phyloP scores from a whole-genome alignment of 352 stramenopile genomes.

The Thalassiosira hispida region DNA sequence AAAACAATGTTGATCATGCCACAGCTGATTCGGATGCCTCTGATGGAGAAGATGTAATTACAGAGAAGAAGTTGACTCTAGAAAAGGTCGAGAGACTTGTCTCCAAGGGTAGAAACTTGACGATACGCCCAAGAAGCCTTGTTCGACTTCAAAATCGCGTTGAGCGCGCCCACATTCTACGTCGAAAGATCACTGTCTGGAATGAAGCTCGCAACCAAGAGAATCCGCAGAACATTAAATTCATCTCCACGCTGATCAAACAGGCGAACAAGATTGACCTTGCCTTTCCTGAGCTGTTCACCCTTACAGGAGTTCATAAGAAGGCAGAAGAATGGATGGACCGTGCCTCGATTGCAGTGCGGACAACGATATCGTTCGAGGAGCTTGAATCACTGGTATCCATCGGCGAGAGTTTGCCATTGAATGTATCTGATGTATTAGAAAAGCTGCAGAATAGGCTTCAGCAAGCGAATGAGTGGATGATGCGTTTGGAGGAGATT shows the following conservation, averaged over 20 bases:
- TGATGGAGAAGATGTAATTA: constrained; percentile 41
- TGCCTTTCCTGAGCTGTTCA: constrained; percentile 58
- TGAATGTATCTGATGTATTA: constrained; percentile 76
- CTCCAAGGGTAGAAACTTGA: constrained; percentile 49
- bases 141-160: constrained; percentile 46
- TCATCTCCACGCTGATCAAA: constrained; percentile 68
- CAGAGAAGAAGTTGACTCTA: constrained; percentile 56
- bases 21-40: constrained; percentile 44
- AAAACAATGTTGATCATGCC: constrained; percentile 47
- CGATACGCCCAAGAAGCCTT: constrained; percentile 51
- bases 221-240: constrained; percentile 59
- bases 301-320: constrained; percentile 62
- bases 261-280: constrained; percentile 73
- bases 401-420: constrained; percentile 58
- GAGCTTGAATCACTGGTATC: constrained; percentile 74
- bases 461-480: constrained; percentile 65
- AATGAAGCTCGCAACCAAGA: constrained; percentile 61
- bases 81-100: constrained; percentile 59
- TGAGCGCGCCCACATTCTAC: constrained; percentile 48
- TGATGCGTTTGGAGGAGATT: constrained; percentile 59
- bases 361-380: constrained; percentile 75
- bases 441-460: constrained; percentile 74
- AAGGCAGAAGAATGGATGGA: constrained; percentile 76
- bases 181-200: constrained; percentile 50
- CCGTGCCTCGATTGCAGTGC: constrained; percentile 74